Evolutionary conservation across 176 grass and related monocot species (phyloP).

Genomic region (Themeda triandra): DNA sequence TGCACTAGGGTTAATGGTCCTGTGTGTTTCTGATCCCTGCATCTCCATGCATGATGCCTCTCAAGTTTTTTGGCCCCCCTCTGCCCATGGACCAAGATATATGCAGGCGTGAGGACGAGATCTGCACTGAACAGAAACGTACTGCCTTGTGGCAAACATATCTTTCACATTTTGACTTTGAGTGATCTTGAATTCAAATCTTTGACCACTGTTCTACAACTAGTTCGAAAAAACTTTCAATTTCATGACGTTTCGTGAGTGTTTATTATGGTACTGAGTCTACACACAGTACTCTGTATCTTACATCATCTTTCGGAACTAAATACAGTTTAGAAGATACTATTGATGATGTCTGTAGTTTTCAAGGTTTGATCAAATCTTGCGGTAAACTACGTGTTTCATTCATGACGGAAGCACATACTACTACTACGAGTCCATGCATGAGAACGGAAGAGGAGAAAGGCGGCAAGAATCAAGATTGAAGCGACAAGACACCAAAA

Average conservation of each 20-base stretch:
- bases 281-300: no score
- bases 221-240: neutral
- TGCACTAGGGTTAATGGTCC: conserved; percentile 25
- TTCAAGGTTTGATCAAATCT: neutral
- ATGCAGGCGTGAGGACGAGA: neutral
- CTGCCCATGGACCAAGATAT: neutral
- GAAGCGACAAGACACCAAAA: conserved; percentile 8
- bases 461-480: no score
- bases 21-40: neutral
- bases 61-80: neutral
- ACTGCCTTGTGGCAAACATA: neutral
- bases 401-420: neutral
- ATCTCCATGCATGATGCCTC: neutral
- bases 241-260: no score
- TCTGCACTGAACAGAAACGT: neutral
- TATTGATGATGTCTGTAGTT: neutral
- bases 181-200: neutral
- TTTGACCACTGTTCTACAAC: neutral
- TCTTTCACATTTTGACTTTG: neutral
- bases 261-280: no score
- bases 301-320: no score
- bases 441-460: neutral
- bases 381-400: neutral
- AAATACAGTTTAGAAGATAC: no score
- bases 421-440: neutral